A percentile compares a stretch with the other conserved stretches of the same genome.
Conservation (phyloP, 148 eudicot species). For the Beta vulgaris region DNA sequence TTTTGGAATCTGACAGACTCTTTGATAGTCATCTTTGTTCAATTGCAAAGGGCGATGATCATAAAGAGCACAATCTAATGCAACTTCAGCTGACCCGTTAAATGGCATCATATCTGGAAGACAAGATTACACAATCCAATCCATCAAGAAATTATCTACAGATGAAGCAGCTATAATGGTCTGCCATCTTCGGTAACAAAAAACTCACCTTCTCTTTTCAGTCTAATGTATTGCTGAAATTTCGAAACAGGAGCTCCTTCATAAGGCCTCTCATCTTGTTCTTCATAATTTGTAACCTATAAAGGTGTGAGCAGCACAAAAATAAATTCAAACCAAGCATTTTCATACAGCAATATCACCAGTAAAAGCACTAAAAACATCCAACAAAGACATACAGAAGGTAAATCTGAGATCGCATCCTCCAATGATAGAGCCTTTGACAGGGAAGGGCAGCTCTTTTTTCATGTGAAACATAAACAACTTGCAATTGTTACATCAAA, state of each 20-base stretch:
- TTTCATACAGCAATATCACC: neutral
- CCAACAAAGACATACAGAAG: slow-evolving; percentile 5
- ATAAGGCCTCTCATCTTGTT: slow-evolving; percentile 21
- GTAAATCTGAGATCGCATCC: slow-evolving; percentile 27
- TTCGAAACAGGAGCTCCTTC: slow-evolving; percentile 1
- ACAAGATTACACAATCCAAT: neutral
- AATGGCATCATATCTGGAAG: slow-evolving; percentile 18
- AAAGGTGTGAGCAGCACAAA: neutral
- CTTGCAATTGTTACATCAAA: slow-evolving; percentile 18
- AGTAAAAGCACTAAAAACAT: neutral
- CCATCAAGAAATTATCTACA: too few relatives aligned
- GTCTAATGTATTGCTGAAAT: slow-evolving; percentile 19
- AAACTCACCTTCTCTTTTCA: slow-evolving; percentile 2
- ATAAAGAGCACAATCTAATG: neutral
- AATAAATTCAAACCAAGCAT: neutral
- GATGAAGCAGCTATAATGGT: too few relatives aligned
- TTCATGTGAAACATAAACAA: slow-evolving; percentile 21
- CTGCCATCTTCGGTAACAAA: too few relatives aligned
- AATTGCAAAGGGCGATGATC: slow-evolving; percentile 25
- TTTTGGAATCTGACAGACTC: slow-evolving; percentile 20
- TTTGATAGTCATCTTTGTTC: slow-evolving; percentile 20
- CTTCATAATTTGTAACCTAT: slow-evolving; percentile 21
- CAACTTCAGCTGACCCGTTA: neutral
- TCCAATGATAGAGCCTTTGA: slow-evolving; percentile 9
- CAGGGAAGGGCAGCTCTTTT: neutral